These are phyloP conservation scores for Hypoxylon sp. DNA, from an alignment of 2,329 filamentous ascomycete species.

Conservation along the genomic window DNA sequence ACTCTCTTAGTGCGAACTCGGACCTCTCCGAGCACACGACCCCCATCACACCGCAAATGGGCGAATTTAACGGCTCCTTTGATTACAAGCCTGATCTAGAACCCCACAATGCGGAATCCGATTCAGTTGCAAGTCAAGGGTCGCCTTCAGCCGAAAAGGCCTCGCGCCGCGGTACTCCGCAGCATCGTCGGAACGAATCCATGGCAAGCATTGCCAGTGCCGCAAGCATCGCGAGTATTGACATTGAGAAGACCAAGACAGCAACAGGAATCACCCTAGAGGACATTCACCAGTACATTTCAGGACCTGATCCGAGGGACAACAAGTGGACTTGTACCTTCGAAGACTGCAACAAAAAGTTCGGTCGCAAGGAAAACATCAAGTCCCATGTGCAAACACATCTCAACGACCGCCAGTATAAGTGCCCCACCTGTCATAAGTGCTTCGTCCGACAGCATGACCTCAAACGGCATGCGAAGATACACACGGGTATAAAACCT, in stretches of 20 bases:
- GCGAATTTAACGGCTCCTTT: constrained; percentile 61
- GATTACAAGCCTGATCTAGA: constrained; percentile 61
- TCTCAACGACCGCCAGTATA: constrained; percentile 94
- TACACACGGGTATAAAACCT: constrained; percentile 95
- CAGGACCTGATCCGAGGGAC: constrained; percentile 78
- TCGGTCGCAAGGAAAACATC: constrained; percentile 99
- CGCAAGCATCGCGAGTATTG: constrained; percentile 72
- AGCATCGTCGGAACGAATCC: constrained; percentile 72
- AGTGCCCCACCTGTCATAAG: constrained; percentile 93
- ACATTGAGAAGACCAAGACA: constrained; percentile 75
- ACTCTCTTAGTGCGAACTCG: constrained; percentile 60
- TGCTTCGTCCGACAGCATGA: constrained; percentile 98
- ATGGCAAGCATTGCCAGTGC: constrained; percentile 71
- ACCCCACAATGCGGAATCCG: constrained; percentile 42
- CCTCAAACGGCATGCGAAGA: constrained; percentile 96
- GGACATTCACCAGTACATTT: constrained; percentile 83
- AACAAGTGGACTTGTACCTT: constrained; percentile 85
- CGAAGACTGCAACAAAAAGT: constrained; percentile 86
- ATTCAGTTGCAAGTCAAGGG: constrained; percentile 38
- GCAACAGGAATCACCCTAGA: constrained; percentile 90
- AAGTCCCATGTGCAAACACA: constrained; percentile 99
- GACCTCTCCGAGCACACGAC: constrained; percentile 67
- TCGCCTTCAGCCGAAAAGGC: constrained; percentile 48
- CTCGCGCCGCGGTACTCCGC: constrained; percentile 56
- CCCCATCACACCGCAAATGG: constrained; percentile 65